phyloP scores from a whole-genome alignment of 169 alveolate species.

The Plasmodium yoelii region DNA sequence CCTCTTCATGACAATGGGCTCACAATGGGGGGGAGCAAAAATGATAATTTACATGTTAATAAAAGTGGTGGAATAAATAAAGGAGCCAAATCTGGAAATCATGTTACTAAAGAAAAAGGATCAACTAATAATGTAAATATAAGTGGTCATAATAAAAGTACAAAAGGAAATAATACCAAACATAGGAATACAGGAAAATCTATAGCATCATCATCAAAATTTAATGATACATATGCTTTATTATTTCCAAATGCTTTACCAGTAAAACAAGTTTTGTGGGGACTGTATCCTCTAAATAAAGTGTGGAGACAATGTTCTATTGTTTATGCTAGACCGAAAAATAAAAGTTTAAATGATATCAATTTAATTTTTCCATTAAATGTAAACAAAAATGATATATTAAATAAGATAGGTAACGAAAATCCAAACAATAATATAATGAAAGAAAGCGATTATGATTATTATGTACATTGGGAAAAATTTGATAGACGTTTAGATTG shows the following conservation, averaged over 20 bases:
- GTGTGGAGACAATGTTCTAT: constrained; percentile 83
- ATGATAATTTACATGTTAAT: constrained; percentile 18
- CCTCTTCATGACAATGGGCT: not conserved
- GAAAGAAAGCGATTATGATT: constrained; percentile 86
- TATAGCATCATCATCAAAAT: constrained; percentile 21
- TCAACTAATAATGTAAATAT: not conserved
- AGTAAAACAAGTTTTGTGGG: constrained; percentile 85
- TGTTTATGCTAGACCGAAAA: constrained; percentile 82
- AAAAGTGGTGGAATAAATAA: constrained; percentile 49
- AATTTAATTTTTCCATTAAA: constrained; percentile 24
- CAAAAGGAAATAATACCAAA: constrained; percentile 40
- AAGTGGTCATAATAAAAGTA: not conserved
- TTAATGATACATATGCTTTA: constrained; percentile 52
- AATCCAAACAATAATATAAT: constrained; percentile 15
- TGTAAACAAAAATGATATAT: constrained; percentile 16
- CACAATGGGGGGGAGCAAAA: constrained; percentile 46
- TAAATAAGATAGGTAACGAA: constrained; percentile 47
- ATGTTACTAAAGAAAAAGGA: not conserved
- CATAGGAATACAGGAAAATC: constrained; percentile 30
- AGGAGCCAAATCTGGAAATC: constrained; percentile 2
- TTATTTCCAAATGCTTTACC: constrained; percentile 85
- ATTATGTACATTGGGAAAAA: constrained; percentile 92
- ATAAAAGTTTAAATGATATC: constrained; percentile 15
- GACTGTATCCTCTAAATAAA: constrained; percentile 77
- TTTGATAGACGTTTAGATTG: constrained; percentile 91